Conservation (phyloP, 495 filamentous ascomycete genomes). For the Cairneyella variabilis region DNA sequence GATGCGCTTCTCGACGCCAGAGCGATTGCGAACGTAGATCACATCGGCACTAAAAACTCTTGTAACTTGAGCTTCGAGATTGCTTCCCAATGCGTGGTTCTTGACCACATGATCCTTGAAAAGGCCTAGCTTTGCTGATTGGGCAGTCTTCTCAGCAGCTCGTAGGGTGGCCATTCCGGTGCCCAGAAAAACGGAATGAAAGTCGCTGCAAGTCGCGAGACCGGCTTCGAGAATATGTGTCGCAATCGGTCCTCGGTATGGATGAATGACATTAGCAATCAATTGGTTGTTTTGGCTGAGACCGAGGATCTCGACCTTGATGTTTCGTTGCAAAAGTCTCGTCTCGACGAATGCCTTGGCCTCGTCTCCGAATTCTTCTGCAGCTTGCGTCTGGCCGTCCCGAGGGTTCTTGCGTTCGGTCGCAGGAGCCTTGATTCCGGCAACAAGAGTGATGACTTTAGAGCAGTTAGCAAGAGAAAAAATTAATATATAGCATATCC, state of each 20-base stretch:
- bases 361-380: slow-evolving; percentile 83
- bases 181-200: slow-evolving; percentile 87
- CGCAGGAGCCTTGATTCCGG: slow-evolving; percentile 81
- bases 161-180: slow-evolving; percentile 78
- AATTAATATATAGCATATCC: background rate
- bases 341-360: slow-evolving; percentile 81
- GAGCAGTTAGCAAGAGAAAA: too few relatives aligned
- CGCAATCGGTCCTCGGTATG: slow-evolving; percentile 78
- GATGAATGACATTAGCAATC: slow-evolving; percentile 76
- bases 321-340: slow-evolving; percentile 78
- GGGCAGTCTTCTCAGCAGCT: slow-evolving; percentile 83
- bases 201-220: slow-evolving; percentile 86
- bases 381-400: slow-evolving; percentile 74
- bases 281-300: slow-evolving; percentile 83
- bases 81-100: slow-evolving; percentile 46
- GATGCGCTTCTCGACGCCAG: slow-evolving; percentile 81
- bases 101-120: slow-evolving; percentile 74
- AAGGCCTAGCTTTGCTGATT: slow-evolving; percentile 64
- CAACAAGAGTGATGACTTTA: slow-evolving; percentile 75
- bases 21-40: slow-evolving; percentile 76
- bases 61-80: slow-evolving; percentile 74
- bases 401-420: slow-evolving; percentile 74
- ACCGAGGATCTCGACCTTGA: slow-evolving; percentile 76
- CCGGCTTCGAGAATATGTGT: slow-evolving; percentile 83
- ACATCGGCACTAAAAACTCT: slow-evolving; percentile 89